Percentiles rank a stretch among this genome's conserved stretches.
These are phyloP conservation scores for Akanthomyces muscarius DNA, from an alignment of 2,329 filamentous ascomycete species.

Conservation along the genomic window DNA sequence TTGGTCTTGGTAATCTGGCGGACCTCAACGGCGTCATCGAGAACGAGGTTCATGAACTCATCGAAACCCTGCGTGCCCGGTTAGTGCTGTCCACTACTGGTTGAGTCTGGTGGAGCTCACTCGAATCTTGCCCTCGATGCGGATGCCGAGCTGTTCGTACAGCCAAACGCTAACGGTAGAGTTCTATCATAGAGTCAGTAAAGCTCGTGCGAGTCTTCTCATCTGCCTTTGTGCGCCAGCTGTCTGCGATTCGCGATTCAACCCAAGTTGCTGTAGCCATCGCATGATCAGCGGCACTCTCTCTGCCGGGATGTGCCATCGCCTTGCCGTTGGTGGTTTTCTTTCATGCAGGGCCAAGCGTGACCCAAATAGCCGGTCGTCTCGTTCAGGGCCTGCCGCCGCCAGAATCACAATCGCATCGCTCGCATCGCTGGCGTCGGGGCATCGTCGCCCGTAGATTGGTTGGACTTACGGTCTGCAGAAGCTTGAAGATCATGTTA, in stretches of 20 bases:
- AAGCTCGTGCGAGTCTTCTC: neutral
- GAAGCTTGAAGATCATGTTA: constrained; percentile 65
- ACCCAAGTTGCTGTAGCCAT: neutral
- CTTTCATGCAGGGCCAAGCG: neutral
- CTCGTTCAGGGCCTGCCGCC: neutral
- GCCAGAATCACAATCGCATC: neutral
- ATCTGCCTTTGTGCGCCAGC: neutral
- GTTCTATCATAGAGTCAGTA: constrained; percentile 46
- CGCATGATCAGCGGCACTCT: no score
- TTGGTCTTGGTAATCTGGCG: constrained; percentile 77
- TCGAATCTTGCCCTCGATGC: constrained; percentile 94
- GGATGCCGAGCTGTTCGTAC: constrained; percentile 89
- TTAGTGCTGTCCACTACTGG: constrained; percentile 60
- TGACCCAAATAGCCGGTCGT: neutral
- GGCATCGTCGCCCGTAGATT: constrained; percentile 26
- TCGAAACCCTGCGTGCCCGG: constrained; percentile 76
- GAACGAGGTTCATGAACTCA: constrained; percentile 98
- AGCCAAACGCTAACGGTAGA: constrained; percentile 92
- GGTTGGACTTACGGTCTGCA: constrained; percentile 53
- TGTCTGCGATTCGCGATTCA: neutral
- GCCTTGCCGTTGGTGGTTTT: neutral
- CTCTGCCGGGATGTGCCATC: neutral
- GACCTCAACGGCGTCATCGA: constrained; percentile 93
- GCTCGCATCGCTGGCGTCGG: neutral
- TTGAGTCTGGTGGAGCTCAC: constrained; percentile 48